Percentiles rank a stretch among this genome's conserved stretches.
Evolutionary conservation across 2,329 filamentous ascomycete genomes (phyloP).

Genomic region (Pyricularia sp.): DNA sequence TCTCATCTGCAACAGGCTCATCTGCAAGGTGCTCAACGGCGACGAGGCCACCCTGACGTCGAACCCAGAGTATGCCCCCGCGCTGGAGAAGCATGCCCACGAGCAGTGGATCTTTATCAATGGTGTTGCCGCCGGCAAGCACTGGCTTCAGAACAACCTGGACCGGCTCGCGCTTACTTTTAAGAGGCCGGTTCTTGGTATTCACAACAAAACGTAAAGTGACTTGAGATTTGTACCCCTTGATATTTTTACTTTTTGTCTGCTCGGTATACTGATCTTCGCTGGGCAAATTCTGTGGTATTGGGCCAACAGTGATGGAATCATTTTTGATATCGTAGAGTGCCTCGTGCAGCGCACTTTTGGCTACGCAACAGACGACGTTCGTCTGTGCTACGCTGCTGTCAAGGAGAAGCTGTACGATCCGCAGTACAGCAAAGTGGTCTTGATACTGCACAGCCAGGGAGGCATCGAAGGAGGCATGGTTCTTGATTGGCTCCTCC

Average conservation of each 20-base stretch:
- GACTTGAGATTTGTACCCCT: neutral
- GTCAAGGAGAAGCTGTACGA: constrained; percentile 57
- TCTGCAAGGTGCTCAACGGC: constrained; percentile 48
- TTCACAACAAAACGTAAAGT: constrained; percentile 61
- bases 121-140: constrained; percentile 55
- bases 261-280: neutral
- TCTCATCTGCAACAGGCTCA: constrained; percentile 36
- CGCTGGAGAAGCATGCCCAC: constrained; percentile 38
- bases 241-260: neutral
- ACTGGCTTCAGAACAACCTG: constrained; percentile 63
- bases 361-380: constrained; percentile 59
- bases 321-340: constrained; percentile 69
- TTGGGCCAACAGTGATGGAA: constrained; percentile 33
- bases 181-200: constrained; percentile 57
- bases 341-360: constrained; percentile 71
- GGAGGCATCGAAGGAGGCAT: constrained; percentile 66
- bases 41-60: constrained; percentile 37
- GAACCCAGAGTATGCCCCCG: constrained; percentile 40
- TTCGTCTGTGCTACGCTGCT: constrained; percentile 50
- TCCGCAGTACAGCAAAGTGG: constrained; percentile 53
- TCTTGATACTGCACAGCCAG: constrained; percentile 70
- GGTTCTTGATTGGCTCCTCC: constrained; percentile 67
- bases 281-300: neutral
- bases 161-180: constrained; percentile 65
- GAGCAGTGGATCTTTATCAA: constrained; percentile 80